These are phyloP conservation scores for Fusarium piperis DNA, from an alignment of 2,329 filamentous ascomycete species.

Conservation along the genomic window DNA sequence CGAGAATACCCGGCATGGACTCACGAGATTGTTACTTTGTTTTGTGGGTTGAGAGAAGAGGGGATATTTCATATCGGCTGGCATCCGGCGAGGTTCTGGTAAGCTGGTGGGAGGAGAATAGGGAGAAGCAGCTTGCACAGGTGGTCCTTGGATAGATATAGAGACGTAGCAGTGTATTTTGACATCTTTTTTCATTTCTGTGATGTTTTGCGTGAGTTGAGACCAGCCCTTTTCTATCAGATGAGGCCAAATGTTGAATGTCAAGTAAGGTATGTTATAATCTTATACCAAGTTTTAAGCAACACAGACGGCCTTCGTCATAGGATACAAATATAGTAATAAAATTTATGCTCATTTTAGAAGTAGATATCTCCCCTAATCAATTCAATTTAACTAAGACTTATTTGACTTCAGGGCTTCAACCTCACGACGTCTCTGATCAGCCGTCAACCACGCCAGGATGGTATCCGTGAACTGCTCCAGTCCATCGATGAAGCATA, in stretches of 20 bases:
- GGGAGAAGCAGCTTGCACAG: not conserved
- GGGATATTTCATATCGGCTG: not conserved
- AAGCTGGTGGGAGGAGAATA: not conserved
- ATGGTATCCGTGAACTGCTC: conserved; percentile 42
- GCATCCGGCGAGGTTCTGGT: not conserved
- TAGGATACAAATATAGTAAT: not conserved
- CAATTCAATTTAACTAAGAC: not conserved
- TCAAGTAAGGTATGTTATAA: no score
- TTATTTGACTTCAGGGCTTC: not conserved
- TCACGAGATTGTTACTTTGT: not conserved
- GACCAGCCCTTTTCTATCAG: not conserved
- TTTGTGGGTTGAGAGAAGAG: not conserved
- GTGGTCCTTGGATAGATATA: not conserved
- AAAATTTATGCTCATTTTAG: not conserved
- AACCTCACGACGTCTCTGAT: not conserved
- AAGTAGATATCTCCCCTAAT: not conserved
- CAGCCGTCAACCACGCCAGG: conserved; percentile 12
- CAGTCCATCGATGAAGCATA: conserved; percentile 51
- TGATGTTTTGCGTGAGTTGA: not conserved
- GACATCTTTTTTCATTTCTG: not conserved
- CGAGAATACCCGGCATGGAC: not conserved
- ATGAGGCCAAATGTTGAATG: not conserved
- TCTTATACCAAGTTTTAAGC: no score
- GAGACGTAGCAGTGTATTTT: not conserved
- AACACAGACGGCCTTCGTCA: not conserved